phyloP scores from a whole-genome alignment of 2,329 filamentous ascomycete species.

The Phialophora expanda region DNA sequence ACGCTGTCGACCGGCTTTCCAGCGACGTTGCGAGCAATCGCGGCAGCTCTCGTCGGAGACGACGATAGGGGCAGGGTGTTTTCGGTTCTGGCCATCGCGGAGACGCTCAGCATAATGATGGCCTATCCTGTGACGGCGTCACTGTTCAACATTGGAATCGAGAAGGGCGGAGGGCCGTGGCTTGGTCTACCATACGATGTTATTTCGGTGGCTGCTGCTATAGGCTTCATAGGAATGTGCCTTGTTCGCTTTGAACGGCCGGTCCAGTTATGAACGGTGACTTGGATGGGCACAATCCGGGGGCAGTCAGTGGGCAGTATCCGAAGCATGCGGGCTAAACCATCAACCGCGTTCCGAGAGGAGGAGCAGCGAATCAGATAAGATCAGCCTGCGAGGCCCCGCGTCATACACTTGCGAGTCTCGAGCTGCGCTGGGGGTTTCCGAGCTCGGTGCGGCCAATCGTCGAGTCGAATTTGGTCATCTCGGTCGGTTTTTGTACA shows the following conservation, averaged over 20 bases:
- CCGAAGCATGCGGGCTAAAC: not conserved
- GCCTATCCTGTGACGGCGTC: conserved; percentile 54
- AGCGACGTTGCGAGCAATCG: conserved; percentile 53
- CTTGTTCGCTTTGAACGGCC: conserved; percentile 25
- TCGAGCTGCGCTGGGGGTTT: not conserved
- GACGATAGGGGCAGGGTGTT: conserved; percentile 57
- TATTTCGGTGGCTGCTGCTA: conserved; percentile 17
- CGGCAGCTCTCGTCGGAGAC: conserved; percentile 55
- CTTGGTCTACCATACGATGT: conserved; percentile 53
- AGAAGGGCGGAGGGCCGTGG: conserved; percentile 52
- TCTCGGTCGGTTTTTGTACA: not conserved
- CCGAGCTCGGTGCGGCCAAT: not conserved
- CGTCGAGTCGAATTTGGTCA: conserved; percentile 2
- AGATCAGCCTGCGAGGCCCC: not conserved
- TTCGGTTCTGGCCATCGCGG: conserved; percentile 56
- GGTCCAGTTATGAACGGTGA: conserved; percentile 7
- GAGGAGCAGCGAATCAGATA: conserved; percentile 2
- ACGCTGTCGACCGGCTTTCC: conserved; percentile 57
- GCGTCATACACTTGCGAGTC: conserved; percentile 1
- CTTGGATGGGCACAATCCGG: not conserved
- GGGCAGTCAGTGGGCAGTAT: not conserved
- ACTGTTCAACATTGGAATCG: conserved; percentile 55
- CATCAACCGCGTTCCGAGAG: not conserved
- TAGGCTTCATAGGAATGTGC: conserved; percentile 21
- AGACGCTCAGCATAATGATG: conserved; percentile 54